Base-by-base conservation (phyloP, 352 stramenopile genomes). In the Phytophthora quininea region DNA sequence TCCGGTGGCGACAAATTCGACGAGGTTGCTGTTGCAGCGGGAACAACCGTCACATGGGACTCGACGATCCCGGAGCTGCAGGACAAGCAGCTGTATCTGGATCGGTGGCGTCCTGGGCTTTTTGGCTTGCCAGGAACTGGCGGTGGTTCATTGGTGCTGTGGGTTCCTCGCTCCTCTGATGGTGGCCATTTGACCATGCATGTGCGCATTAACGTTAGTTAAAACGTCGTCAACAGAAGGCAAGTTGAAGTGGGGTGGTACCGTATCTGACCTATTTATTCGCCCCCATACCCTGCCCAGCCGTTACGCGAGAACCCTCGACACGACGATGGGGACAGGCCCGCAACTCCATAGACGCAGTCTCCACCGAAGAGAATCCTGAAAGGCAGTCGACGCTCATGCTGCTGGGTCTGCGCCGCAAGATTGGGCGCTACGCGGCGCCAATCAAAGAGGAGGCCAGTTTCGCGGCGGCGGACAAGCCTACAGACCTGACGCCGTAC, bases 361-460 rank as follows among this genome's bases (percentile, higher is more conserved):
- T 2, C 3, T 7, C 29, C 43, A 15, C 14, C 43, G 14, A 6
- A 49, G 19, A 49, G 56, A 56, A 53, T 56, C n/a, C 29, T 7
- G 48, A 6, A 52, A 55, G 40, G 24, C 56, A 6, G 24, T 53
- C 49, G 37, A 52, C 42, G 42, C 42, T 15, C 12, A 78, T 93
- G 54, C 54, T 93, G 31, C 82, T 88, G n/a, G 84, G 78, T 2
- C 72, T 92, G 58, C 58, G 79, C 9, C 80, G 72, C 62, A 90
- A 86, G 67, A 91, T 93, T 49, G 71, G 72, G 11, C 80, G 83
- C 35, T 86, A 82, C 59, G 60, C 55, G 38, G 49, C 61, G 2
- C 27, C 60, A 54, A 48, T 46, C n/a, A 73, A 59, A 50, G 66
- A 75, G 48, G 33, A 47, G 27, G 46, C 45, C n/a, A 24, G 47